These are phyloP conservation scores for Phellopilus nigrolimitatus DNA, from an alignment of 1,284 basidiomycete species.

Conservation along the genomic window DNA sequence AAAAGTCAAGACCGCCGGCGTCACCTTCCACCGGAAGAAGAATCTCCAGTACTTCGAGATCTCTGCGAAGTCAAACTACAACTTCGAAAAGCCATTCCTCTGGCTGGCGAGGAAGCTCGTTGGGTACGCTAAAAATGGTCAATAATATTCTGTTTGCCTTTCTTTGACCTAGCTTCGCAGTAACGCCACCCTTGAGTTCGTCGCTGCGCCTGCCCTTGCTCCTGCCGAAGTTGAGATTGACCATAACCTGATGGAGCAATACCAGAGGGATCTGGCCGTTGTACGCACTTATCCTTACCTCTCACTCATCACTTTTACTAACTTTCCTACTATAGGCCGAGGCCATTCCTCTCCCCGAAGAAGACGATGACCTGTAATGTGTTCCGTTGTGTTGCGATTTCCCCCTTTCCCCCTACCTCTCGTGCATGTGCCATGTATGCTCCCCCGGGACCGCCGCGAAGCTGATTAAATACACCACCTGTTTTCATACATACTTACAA, in stretches of 20 bases:
- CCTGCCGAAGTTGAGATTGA: slow-evolving; percentile 94
- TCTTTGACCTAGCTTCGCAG: slow-evolving; percentile 36
- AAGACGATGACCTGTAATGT: slow-evolving; percentile 66
- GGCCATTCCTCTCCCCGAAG: slow-evolving; percentile 71
- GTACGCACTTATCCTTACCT: slow-evolving; percentile 35
- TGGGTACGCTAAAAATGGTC: slow-evolving; percentile 54
- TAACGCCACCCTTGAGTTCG: slow-evolving; percentile 89
- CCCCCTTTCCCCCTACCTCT: neutral
- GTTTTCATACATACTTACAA: slow-evolving; percentile 11
- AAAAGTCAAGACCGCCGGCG: slow-evolving; percentile 98
- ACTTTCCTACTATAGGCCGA: slow-evolving; percentile 48
- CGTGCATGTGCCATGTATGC: slow-evolving; percentile 2
- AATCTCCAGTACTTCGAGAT: slow-evolving; percentile 99
- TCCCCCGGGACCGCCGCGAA: neutral
- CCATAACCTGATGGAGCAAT: slow-evolving; percentile 74
- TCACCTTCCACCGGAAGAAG: slow-evolving; percentile 99
- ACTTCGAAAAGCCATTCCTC: slow-evolving; percentile 99
- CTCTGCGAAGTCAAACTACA: slow-evolving; percentile 99
- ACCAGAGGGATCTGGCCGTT: slow-evolving; percentile 74
- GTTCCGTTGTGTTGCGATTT: slow-evolving; percentile 4
- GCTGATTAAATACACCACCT: slow-evolving; percentile 2
- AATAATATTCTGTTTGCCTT: neutral
- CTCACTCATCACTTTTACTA: neutral
- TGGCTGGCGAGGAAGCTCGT: slow-evolving; percentile 99
- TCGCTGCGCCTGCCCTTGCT: slow-evolving; percentile 92